Evolutionary conservation across 306 rosid genomes (phyloP), one percentile per base, ranked within the genome.

Genomic region (Coriaria nepalensis): DNA sequence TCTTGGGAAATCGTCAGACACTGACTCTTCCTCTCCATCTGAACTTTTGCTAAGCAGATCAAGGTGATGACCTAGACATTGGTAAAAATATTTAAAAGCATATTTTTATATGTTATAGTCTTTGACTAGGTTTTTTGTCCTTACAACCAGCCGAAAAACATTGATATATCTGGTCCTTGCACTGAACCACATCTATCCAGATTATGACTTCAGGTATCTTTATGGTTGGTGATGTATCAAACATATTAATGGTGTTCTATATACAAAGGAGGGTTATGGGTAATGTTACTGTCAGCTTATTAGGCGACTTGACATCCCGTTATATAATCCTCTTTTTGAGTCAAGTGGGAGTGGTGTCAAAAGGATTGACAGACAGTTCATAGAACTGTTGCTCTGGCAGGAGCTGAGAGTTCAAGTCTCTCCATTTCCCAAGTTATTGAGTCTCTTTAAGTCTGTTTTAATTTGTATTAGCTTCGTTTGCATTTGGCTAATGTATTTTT

Each of bases 361-460:
- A 82, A 73, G 98, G 98, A 67, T 77, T 85, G 95, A 90, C 98
- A 85, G 95, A 68, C 98, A 77, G 95, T 81, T 74, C 20, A 54
- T 33, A 40, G 66, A 53, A 76, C 82, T 90, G 95, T 85, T 73
- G 95, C 98, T 90, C 94, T 77, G 57, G 75, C 37, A 43, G 64
- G 75, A 85, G 98, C 92, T 85, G 98, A 85, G 98, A 90, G 98
- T 90, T 90, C 98, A 75, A 90, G 65, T 90, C 95, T 90, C 98
- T 90, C 95, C 98, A 90, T 90, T 85, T 85, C 95, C 95, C 95
- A 67, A 67, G 61, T 81, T 20, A 20, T 20, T 20, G 29, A 20
- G 29, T 20, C 29, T 20, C 29, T 20, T 20, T 3, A 20, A 20
- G 29, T 20, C 29, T 20, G 1, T 1, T 14, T 60, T 55, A 47